Evolutionary conservation across 2,329 filamentous ascomycete genomes (phyloP).

Genomic region (Diaporthe humulicola): DNA sequence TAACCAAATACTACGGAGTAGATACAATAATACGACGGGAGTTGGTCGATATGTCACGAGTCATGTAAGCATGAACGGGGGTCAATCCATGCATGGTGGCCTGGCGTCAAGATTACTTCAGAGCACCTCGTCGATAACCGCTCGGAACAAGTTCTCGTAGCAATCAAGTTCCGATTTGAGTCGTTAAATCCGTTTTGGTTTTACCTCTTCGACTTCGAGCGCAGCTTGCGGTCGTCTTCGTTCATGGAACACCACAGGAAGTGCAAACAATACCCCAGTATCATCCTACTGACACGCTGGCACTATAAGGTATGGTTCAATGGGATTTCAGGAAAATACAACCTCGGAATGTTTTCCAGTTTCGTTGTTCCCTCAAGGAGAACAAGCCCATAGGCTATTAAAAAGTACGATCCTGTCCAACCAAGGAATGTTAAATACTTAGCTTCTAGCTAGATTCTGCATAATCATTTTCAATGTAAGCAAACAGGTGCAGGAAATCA

Average conservation of each 20-base stretch:
- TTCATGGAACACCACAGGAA: not conserved
- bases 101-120: not conserved
- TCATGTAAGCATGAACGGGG: not conserved
- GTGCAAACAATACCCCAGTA: no score
- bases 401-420: no score
- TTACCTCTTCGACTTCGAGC: not conserved
- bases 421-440: no score
- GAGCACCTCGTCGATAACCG: not conserved
- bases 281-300: no score
- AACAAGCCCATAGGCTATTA: no score
- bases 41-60: not conserved
- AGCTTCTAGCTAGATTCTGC: no score
- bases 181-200: not conserved
- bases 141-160: not conserved
- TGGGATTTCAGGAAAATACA: no score
- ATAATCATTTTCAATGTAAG: no score
- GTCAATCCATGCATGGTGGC: not conserved
- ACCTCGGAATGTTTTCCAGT: no score
- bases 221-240: not conserved
- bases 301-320: no score
- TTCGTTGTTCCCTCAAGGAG: no score
- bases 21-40: not conserved
- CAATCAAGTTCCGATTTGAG: not conserved
- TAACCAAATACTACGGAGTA: no score
- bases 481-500: not conserved